Evolutionary conservation across 179 eudicot species (phyloP).

Genomic region (Vitellaria paradoxa): DNA sequence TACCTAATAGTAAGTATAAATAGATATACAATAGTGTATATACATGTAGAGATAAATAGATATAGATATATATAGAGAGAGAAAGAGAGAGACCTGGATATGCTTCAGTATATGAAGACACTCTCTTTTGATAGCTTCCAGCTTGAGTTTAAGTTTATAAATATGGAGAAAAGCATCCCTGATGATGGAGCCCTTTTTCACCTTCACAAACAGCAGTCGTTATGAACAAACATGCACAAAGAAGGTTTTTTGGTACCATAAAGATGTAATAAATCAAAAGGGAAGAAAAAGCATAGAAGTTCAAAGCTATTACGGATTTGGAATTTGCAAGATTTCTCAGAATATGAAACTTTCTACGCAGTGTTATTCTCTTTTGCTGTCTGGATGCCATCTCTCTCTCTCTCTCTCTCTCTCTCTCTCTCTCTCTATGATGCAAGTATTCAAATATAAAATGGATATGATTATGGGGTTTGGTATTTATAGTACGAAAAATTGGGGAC

Average conservation of each 20-base stretch:
- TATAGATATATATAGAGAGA: neutral
- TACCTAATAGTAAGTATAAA: too few relatives aligned
- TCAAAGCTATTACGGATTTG: slow-evolving; percentile 38
- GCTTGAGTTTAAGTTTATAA: slow-evolving; percentile 37
- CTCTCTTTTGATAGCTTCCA: slow-evolving; percentile 49
- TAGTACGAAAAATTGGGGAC: slow-evolving; percentile 6
- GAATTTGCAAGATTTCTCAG: slow-evolving; percentile 43
- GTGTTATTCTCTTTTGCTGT: slow-evolving; percentile 29
- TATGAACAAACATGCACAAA: neutral
- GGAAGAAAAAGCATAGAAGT: neutral
- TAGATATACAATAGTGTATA: too few relatives aligned
- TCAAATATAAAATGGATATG: neutral
- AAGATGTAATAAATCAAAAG: neutral
- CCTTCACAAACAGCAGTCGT: slow-evolving; percentile 28
- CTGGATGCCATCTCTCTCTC: slow-evolving; percentile 19
- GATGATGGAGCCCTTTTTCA: slow-evolving; percentile 40
- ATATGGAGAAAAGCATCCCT: slow-evolving; percentile 54
- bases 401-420: neutral
- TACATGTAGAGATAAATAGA: neutral
- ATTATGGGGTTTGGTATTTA: neutral
- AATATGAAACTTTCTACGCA: slow-evolving; percentile 42
- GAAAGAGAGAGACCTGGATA: slow-evolving; percentile 29
- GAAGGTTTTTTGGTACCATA: neutral
- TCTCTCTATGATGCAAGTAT: neutral
- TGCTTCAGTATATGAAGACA: slow-evolving; percentile 26